Evolutionary conservation across 768 basidiomycete genomes (phyloP), one percentile per base, ranked within the genome.

Genomic region (Lyophyllum decastes): DNA sequence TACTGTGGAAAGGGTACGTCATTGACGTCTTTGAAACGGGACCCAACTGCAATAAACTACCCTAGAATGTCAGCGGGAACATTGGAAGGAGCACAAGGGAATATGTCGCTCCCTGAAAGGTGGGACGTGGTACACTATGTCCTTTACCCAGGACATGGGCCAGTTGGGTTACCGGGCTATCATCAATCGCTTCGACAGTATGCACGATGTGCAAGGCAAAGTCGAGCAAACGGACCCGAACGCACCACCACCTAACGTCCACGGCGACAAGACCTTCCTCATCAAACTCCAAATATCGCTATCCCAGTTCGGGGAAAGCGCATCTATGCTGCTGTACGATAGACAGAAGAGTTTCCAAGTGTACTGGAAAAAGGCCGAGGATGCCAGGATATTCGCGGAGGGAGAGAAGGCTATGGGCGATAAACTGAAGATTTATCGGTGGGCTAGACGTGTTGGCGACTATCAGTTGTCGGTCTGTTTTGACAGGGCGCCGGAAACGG

Each of bases 1-100:
- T 78, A 79, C 59, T 78, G 78, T 52, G 61, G 74, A 33, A 63
- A 64, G 63, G 70, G 76, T 76, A n/a, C 50, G 66, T 45, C 11
- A 52, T 8, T 45, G 16, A 19, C 16, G 25, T 26, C n/a, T 19
- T 53, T 17, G 35, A 30, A 30, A 5, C 50, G 16, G 41, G 27
- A 54, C 27, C 40, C 21, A 24, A 56, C 27, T 54, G 27, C 8
- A 30, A 21, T 30, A 24, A 30, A 48, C 47, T 25, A 30, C 21
- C n/a, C 10, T 40, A 77, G 78, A 72, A 40, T 80, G 79, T 52
- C 80, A 78, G 58, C 66, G 54, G 16, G 60, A 55, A n/a, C 74
- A 79, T 59, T 81, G 78, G 78, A 64, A 66, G 26, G 58, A 65
- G 6, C 78, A 80, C 63, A 76, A 75, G 61, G 45, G 47, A 0